A percentile compares a stretch with the other conserved stretches of the same genome.
phyloP scores from a whole-genome alignment of 257 asterid genomes.

The Euphrasia confusa region DNA sequence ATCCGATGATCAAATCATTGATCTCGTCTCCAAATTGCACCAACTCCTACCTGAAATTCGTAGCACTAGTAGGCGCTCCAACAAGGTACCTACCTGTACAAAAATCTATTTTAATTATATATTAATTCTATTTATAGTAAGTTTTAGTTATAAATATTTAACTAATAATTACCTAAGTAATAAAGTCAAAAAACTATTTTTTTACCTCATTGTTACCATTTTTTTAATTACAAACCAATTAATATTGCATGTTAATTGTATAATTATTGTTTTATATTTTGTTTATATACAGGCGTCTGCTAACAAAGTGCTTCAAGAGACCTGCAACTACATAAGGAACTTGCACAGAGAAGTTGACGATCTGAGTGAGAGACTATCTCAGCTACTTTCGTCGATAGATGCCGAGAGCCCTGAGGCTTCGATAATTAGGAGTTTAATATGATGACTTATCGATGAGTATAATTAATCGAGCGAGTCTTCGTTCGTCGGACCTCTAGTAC shows the following conservation, averaged over 20 bases:
- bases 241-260: constrained; percentile 24
- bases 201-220: no score
- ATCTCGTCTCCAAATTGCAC: constrained; percentile 61
- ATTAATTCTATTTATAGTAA: no score
- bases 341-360: constrained; percentile 87
- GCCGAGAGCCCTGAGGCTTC: constrained; percentile 90
- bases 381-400: constrained; percentile 69
- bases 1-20: constrained; percentile 62
- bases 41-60: constrained; percentile 74
- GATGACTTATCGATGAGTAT: background rate
- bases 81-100: constrained; percentile 35
- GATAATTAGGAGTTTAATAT: constrained; percentile 74
- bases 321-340: constrained; percentile 82
- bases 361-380: constrained; percentile 85
- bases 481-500: constrained; percentile 6
- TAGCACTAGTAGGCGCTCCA: constrained; percentile 46
- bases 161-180: background rate
- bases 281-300: constrained; percentile 59
- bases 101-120: no score
- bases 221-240: background rate
- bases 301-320: constrained; percentile 81
- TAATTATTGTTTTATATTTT: no score
- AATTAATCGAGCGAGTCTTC: background rate
- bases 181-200: no score
- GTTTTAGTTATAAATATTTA: background rate